Base-by-base conservation (phyloP, 192 early-diverging fungal genomes). In the Podila epigama region DNA sequence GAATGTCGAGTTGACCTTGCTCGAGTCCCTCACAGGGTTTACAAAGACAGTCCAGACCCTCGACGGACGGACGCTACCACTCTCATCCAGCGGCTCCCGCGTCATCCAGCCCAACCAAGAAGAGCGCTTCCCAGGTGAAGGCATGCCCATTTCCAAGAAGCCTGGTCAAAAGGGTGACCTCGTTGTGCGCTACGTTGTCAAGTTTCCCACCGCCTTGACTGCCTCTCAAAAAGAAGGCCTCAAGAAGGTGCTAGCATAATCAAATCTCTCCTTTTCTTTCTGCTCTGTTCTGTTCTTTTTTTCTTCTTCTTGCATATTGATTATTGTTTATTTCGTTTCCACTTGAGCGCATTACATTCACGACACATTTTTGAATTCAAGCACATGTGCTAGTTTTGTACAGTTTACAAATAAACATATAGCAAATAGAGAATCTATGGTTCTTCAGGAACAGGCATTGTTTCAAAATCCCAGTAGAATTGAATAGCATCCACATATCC, bases 61-160 rank as follows among this genome's bases (percentile, higher is more conserved):
- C 3, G 94, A 92, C 68, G 95, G 90, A 44, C 84, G 88, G 40
- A 85, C 64, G 13, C 70, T 99, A 22, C 81, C 79, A 9, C 85
- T 99, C 27, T 86, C 69, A 62, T 89, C 90, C 62, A 68, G 63
- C 20, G 81, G 82, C 32, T 68, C 75, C 36, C 72, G 65, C 13
- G 83, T 94, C 13, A 85, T 93, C 42, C 80, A 86, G 44, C 93
- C 92, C 11, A 94, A 92, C 44, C 82, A 89, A 83, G 87, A 91
- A 70, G 93, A 91, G 33, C 81, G 85, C 31, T 80, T 98, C 61
- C 42, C 75, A 8, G 89, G 89, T 51, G 92, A 97, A 65, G 97
- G 97, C 18, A 99, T 99, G 96, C 97, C 96, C 8, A 93, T 92
- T 60, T 92, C 92, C 58, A 97, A 95, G 79, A 84, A 85, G 56